Conservation (phyloP, 2,329 filamentous ascomycete species). For the Stachybotrys chartarum region DNA sequence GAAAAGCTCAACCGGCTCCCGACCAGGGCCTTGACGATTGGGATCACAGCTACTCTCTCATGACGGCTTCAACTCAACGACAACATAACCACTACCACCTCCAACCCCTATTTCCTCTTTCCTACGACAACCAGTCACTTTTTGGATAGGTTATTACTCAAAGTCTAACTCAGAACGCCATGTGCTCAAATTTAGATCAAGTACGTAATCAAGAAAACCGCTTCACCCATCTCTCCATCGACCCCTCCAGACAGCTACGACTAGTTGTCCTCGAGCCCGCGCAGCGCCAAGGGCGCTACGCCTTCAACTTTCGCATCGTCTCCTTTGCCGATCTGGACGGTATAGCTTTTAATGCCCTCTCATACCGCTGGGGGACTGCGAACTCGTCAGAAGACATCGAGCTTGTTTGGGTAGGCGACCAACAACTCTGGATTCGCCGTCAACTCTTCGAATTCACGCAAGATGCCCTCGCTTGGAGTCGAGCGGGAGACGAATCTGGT, state of each 20-base stretch:
- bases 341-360: background rate
- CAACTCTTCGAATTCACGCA: background rate
- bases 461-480: background rate
- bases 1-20: no score
- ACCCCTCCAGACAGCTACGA: background rate
- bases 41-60: no score
- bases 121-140: no score
- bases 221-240: background rate
- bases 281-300: background rate
- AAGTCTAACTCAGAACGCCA: background rate
- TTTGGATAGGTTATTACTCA: background rate
- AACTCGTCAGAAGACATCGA: background rate
- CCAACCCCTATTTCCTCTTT: no score
- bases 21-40: no score
- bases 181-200: background rate
- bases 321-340: background rate
- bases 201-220: background rate
- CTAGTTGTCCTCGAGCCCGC: background rate
- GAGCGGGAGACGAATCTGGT: background rate
- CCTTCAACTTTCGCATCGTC: background rate
- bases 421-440: background rate
- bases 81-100: no score
- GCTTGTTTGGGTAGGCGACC: background rate
- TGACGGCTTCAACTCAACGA: no score
- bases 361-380: background rate